phyloP scores from a whole-genome alignment of 108 stramenopile species.

The Pseudonitzschia pungens region DNA sequence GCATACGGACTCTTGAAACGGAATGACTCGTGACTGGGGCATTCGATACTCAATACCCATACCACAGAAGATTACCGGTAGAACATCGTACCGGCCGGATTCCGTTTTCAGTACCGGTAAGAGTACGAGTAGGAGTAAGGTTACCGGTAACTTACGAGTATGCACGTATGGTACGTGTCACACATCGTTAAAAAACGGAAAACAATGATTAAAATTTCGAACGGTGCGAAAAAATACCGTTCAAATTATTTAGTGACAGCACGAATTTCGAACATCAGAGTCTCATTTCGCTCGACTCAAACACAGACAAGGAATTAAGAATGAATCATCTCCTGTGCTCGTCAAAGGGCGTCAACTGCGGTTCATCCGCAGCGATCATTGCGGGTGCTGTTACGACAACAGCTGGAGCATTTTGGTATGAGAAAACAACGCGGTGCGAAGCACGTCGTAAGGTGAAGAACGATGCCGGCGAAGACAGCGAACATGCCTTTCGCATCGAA shows the following conservation, averaged over 20 bases:
- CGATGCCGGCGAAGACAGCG: not conserved
- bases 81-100: too few relatives aligned
- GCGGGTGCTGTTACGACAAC: not conserved
- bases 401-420: not conserved
- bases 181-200: too few relatives aligned
- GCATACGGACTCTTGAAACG: too few relatives aligned
- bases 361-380: not conserved
- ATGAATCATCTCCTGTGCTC: not conserved
- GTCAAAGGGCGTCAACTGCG: not conserved
- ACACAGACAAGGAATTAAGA: not conserved
- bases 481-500: conserved; percentile 35
- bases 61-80: too few relatives aligned
- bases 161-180: too few relatives aligned
- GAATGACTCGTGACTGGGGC: too few relatives aligned
- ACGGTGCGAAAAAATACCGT: too few relatives aligned
- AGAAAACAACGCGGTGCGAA: conserved; percentile 15
- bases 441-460: not conserved
- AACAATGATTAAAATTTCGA: too few relatives aligned
- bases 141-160: too few relatives aligned
- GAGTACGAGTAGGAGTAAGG: too few relatives aligned
- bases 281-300: not conserved
- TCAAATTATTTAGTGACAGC: not conserved
- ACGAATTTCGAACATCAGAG: not conserved
- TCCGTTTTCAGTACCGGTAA: too few relatives aligned
- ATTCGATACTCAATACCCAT: too few relatives aligned